phyloP scores from a whole-genome alignment of 2,329 filamentous ascomycete genomes.

The Amauroascus verrucosus region DNA sequence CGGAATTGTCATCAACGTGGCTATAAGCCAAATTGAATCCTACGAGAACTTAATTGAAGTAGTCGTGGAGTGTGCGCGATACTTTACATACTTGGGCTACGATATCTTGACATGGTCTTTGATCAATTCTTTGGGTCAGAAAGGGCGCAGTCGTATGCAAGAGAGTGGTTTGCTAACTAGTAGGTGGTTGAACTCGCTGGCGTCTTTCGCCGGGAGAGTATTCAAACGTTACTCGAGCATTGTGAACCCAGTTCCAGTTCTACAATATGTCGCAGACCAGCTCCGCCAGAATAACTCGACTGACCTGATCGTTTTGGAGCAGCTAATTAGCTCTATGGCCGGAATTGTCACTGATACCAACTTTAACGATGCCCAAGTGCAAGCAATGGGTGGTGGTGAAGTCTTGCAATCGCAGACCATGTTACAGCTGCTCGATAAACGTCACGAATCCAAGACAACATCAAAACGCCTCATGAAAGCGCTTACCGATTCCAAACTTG shows the following conservation, averaged over 20 bases:
- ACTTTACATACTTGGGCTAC: slow-evolving; percentile 85
- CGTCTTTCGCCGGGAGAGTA: slow-evolving; percentile 81
- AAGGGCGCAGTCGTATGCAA: slow-evolving; percentile 49
- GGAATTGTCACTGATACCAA: slow-evolving; percentile 79
- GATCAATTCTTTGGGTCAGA: slow-evolving; percentile 57
- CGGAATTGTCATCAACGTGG: slow-evolving; percentile 80
- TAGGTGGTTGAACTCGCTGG: slow-evolving; percentile 81
- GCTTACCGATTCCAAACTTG: slow-evolving; percentile 65
- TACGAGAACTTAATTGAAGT: slow-evolving; percentile 93
- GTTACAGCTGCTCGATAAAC: slow-evolving; percentile 67
- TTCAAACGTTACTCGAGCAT: slow-evolving; percentile 69
- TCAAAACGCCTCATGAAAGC: slow-evolving; percentile 71
- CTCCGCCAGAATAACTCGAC: slow-evolving; percentile 73
- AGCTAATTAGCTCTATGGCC: slow-evolving; percentile 85
- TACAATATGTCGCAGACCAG: slow-evolving; percentile 83
- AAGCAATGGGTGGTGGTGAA: slow-evolving; percentile 79
- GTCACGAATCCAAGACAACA: slow-evolving; percentile 63
- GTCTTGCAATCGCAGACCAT: slow-evolving; percentile 70
- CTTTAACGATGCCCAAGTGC: slow-evolving; percentile 77
- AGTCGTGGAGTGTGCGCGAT: slow-evolving; percentile 86
- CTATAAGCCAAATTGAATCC: slow-evolving; percentile 80
- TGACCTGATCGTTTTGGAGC: slow-evolving; percentile 81
- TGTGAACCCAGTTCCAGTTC: slow-evolving; percentile 71
- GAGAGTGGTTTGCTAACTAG: slow-evolving; percentile 67
- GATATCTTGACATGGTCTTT: slow-evolving; percentile 90